Base-by-base conservation (phyloP, 305 asterid genomes). In the Fraxinus sp. region DNA sequence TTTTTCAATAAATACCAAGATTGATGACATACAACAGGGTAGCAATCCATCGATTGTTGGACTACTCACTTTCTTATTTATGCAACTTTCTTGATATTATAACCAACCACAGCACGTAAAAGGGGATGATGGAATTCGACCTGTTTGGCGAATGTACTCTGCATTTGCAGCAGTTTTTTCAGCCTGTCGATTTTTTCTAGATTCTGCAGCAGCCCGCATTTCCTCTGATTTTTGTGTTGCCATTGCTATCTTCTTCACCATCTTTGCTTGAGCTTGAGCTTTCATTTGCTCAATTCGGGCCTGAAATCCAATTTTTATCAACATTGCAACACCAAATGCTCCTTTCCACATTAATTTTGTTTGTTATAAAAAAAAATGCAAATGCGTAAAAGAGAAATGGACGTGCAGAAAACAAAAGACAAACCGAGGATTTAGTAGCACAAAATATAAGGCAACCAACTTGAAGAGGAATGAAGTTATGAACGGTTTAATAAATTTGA, bases 41-140 rank as follows among this genome's bases (percentile, higher is more conserved):
- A 41, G 52, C 16, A 41, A 41, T 41, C 52, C 52, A 41, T 9
- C 16, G 52, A 41, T 9, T 8, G 46, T 37, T 41, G 52, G 52
- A 41, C 52, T 41, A 41, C 52, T 41, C 43, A 9, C 43, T 8
- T 37, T 41, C 52, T 41, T 41, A 41, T 41, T 41, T 41, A 11
- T 41, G 52, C 52, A 18, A 14, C 70, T 3, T 43, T 71, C 26
- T 81, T 74, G 43, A 78, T 76, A 70, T 87, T 84, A 92, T 24
- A 86, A 88, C 97, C 97, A 95, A 11, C 98, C 97, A 79, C 98
- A 95, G 86, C 97, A 95, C 75, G 82, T 59, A 82, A 90, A 90
- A 35, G 91, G 85, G 35, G 91, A 86, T 0, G 94, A 86, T 24
- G 97, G 98, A 76, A 94, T 89, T 74, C 92, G 94, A 41, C 98